Evolutionary conservation across 2,329 filamentous ascomycete genomes (phyloP).

Genomic region (Aspergillus pseudonomiae): DNA sequence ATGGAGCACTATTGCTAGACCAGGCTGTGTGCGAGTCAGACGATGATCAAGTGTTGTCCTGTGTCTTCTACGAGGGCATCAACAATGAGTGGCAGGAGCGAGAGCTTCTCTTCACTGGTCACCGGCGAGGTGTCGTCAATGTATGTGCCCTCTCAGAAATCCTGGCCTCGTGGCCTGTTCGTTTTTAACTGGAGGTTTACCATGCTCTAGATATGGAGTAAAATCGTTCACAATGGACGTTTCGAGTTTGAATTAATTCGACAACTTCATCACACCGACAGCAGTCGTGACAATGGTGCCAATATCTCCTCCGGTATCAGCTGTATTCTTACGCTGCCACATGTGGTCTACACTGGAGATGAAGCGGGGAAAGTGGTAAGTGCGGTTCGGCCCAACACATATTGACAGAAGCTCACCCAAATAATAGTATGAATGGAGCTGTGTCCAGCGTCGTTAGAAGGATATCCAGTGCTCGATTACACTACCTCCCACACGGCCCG

Average conservation of each 20-base stretch:
- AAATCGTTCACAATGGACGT: slow-evolving; percentile 60
- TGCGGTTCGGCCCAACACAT: slow-evolving; percentile 25
- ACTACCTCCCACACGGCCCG: not conserved
- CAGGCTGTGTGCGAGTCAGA: slow-evolving; percentile 74
- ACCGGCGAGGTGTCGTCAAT: slow-evolving; percentile 80
- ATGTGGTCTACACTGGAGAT: slow-evolving; percentile 88
- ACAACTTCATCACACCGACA: slow-evolving; percentile 77
- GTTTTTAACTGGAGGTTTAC: slow-evolving; percentile 14
- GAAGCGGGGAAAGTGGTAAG: slow-evolving; percentile 88
- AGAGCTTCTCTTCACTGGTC: slow-evolving; percentile 85
- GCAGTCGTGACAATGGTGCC: slow-evolving; percentile 61
- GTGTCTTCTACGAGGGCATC: slow-evolving; percentile 89
- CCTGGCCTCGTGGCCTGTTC: slow-evolving; percentile 21
- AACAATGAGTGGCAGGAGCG: slow-evolving; percentile 91
- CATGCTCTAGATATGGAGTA: slow-evolving; percentile 56
- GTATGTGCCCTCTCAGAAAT: slow-evolving; percentile 34
- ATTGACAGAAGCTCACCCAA: slow-evolving; percentile 21
- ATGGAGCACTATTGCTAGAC: slow-evolving; percentile 79
- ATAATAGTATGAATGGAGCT: slow-evolving; percentile 60
- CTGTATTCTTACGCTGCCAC: slow-evolving; percentile 80
- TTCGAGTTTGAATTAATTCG: slow-evolving; percentile 81
- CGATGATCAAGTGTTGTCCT: slow-evolving; percentile 78
- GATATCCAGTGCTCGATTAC: not conserved
- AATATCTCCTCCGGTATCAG: slow-evolving; percentile 71
- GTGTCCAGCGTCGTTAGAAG: slow-evolving; percentile 52